Conservation (phyloP, 768 basidiomycete genomes). For the Boletus pseudopeckii region DNA sequence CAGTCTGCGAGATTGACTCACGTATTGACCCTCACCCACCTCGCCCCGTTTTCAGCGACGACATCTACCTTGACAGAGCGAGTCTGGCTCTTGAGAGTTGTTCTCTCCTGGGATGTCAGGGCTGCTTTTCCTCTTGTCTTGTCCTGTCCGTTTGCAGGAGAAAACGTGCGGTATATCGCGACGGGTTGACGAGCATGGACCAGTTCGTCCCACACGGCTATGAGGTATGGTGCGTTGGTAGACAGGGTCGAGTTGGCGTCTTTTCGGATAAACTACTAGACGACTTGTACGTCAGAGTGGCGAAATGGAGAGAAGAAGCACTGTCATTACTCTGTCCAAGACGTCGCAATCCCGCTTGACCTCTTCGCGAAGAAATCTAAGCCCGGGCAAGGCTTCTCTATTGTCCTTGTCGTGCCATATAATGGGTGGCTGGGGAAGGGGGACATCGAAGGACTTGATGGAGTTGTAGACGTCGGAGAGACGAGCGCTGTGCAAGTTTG, state of each 20-base stretch:
- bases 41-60: constrained; percentile 66
- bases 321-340: not conserved
- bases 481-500: not conserved
- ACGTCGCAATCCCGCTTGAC: constrained; percentile 45
- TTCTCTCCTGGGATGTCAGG: not conserved
- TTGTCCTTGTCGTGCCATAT: constrained; percentile 14
- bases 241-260: constrained; percentile 28
- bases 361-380: constrained; percentile 40
- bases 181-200: constrained; percentile 56
- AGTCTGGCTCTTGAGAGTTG: not conserved
- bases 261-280: constrained; percentile 60
- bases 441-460: constrained; percentile 22
- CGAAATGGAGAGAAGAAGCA: not conserved
- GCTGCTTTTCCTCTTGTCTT: not conserved
- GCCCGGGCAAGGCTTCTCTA: constrained; percentile 34
- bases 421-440: constrained; percentile 28
- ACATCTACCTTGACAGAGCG: constrained; percentile 70
- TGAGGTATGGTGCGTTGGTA: constrained; percentile 77
- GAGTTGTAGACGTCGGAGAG: not conserved
- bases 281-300: constrained; percentile 3
- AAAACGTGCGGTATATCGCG: constrained; percentile 57
- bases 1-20: constrained; percentile 37
- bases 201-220: constrained; percentile 82
- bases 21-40: constrained; percentile 90
- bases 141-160: not conserved